Evolutionary conservation across 164 flowering plant species (phyloP).

Genomic region (Houttuynia cordata): DNA sequence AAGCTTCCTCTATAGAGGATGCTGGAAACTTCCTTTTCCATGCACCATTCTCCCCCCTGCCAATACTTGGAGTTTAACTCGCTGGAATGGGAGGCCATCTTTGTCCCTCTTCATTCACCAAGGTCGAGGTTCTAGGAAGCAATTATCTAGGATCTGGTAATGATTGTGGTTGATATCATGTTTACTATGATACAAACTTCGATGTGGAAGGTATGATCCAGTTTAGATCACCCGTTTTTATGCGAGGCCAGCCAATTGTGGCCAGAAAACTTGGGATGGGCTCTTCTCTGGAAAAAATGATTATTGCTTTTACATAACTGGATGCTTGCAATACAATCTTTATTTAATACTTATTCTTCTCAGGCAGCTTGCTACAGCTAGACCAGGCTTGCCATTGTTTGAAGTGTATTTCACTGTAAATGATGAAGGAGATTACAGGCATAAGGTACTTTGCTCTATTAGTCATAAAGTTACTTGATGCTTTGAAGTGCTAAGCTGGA

Average conservation of each 20-base stretch:
- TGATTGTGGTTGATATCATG: no score
- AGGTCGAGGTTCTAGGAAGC: no score
- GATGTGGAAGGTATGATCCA: no score
- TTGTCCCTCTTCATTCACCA: no score
- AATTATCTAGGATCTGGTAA: no score
- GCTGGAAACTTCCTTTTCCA: no score
- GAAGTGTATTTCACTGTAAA: constrained; percentile 58
- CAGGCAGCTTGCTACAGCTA: constrained; percentile 78
- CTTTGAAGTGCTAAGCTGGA: background rate
- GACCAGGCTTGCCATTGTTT: constrained; percentile 75
- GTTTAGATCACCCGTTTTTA: background rate
- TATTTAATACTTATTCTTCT: background rate
- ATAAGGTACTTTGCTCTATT: constrained; percentile 41
- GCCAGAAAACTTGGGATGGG: background rate
- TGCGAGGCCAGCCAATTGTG: background rate
- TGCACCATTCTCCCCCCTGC: no score
- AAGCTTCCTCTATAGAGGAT: no score
- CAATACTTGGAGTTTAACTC: no score
- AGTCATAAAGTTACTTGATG: background rate
- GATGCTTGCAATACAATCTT: no score
- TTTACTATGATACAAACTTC: no score
- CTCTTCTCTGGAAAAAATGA: background rate
- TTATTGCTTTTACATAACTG: background rate
- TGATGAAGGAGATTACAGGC: constrained; percentile 59
- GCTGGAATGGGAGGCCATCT: no score